Evolutionary conservation across 148 eudicot genomes (phyloP), one percentile per base, ranked within the genome.

Genomic region (Rhododendron simsii): DNA sequence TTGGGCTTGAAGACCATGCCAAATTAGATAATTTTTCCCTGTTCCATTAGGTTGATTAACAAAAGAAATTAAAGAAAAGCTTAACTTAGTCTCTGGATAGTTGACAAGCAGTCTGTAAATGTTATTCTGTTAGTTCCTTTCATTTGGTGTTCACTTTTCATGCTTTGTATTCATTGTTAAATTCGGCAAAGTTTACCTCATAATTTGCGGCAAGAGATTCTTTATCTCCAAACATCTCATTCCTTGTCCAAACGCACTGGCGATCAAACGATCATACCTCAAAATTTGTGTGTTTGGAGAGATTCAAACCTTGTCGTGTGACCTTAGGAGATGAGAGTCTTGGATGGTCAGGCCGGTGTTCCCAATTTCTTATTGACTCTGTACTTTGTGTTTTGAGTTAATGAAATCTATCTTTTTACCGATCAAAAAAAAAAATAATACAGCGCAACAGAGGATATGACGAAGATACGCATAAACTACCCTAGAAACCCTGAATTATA

Each of bases 21-120:
- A 87, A 5, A 23, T 50, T 13, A 84, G 73, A 80, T 80, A 84
- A 79, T 23, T 84, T 20, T 69, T 84, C 4, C 89, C 89, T 87
- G 71, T 63, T 63, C 71, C 71, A 63, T 9, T 9, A 9, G 50
- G 50, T 47, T 41, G 7, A 41, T 41, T 41, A 6, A 41, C 7
- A 41, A 0, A 41, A 6, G 45, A 41, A 39, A 39, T 39, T 39
- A 41, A 41, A 41, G 1, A 21, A 61, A 21, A 61, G 11, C 67
- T 23, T 61, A 63, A 63, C 8, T 63, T 23, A 26, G n/a, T 63
- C 9, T 63, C 11, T 9, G 71, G 13, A 23, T 65, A n/a, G 1
- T 65, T 65, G 71, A 65, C 12, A n/a, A 65, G 4, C 28, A 23
- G 0, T 61, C 11, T 61, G 1, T 21, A 61, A 61, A 61, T 61